Percentiles rank a stretch among this genome's conserved stretches.
These are phyloP conservation scores for Fusarium tupiense DNA, from an alignment of 2,329 filamentous ascomycete genomes.

Conservation along the genomic window DNA sequence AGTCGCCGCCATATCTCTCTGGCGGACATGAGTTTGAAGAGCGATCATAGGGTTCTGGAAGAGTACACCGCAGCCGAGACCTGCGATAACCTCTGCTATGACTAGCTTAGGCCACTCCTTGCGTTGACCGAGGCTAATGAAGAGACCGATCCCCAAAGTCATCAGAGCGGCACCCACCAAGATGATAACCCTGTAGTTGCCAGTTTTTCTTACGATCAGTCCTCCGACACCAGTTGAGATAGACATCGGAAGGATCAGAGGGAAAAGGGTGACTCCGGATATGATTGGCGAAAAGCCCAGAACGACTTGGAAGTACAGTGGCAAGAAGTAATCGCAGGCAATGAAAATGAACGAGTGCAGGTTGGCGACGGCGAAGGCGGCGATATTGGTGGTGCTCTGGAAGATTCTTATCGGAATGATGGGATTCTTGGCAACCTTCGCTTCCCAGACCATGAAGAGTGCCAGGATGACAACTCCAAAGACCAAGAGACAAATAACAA, in stretches of 20 bases:
- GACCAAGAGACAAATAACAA: conserved; percentile 79
- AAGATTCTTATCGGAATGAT: conserved; percentile 81
- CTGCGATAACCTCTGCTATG: conserved; percentile 69
- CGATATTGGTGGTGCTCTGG: conserved; percentile 70
- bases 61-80: conserved; percentile 71
- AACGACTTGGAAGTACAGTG: conserved; percentile 84
- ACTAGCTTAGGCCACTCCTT: conserved; percentile 64
- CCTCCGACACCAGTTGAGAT: conserved; percentile 67
- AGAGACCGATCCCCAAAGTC: conserved; percentile 71
- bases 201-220: conserved; percentile 68
- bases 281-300: conserved; percentile 73
- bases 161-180: conserved; percentile 66
- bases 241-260: conserved; percentile 73
- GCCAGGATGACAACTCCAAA: conserved; percentile 72
- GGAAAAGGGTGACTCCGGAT: conserved; percentile 79
- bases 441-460: conserved; percentile 78
- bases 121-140: conserved; percentile 66
- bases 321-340: conserved; percentile 79
- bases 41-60: conserved; percentile 78
- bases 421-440: conserved; percentile 77
- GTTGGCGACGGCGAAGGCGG: conserved; percentile 73
- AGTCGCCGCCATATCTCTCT: conserved; percentile 70
- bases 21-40: conserved; percentile 70
- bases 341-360: conserved; percentile 82
- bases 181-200: conserved; percentile 70